Percentiles rank a stretch among this genome's conserved stretches.
These are phyloP conservation scores for Backusella morwellensis DNA, from an alignment of 192 early-diverging fungal genomes.

Conservation along the genomic window DNA sequence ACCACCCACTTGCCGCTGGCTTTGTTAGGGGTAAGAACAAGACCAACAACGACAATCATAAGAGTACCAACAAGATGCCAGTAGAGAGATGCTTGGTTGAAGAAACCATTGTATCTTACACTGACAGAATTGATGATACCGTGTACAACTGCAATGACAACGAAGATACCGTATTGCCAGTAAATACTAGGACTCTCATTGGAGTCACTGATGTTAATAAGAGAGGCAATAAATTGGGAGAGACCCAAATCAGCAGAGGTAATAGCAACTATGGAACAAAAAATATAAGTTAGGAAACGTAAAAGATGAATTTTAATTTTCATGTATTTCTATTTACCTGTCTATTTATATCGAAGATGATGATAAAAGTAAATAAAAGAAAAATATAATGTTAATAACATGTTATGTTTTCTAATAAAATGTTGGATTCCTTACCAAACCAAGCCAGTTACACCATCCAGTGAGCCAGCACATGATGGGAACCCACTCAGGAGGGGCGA, in stretches of 20 bases:
- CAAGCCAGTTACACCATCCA: conserved; percentile 52
- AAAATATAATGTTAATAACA: neutral
- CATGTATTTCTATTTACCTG: neutral
- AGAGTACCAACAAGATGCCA: conserved; percentile 40
- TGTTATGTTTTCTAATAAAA: neutral
- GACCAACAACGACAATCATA: conserved; percentile 39
- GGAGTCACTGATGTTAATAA: conserved; percentile 29
- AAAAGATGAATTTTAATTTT: neutral
- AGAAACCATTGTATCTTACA: conserved; percentile 42
- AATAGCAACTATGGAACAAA: conserved; percentile 35
- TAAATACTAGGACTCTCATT: conserved; percentile 31
- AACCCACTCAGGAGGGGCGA: conserved; percentile 40
- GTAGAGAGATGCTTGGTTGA: conserved; percentile 42
- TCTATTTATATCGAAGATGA: neutral
- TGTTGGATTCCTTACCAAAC: conserved; percentile 13
- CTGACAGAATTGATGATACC: conserved; percentile 50
- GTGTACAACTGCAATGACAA: conserved; percentile 45
- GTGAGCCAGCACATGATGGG: conserved; percentile 53
- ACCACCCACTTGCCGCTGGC: conserved; percentile 42
- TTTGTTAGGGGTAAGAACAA: conserved; percentile 38
- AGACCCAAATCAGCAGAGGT: conserved; percentile 47
- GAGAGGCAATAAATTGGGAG: conserved; percentile 43
- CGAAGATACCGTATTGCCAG: conserved; percentile 46
- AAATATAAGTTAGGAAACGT: neutral
- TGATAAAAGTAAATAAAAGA: neutral